phyloP scores from a whole-genome alignment of 495 filamentous ascomycete genomes.

The Hypoxylon intermedium region DNA sequence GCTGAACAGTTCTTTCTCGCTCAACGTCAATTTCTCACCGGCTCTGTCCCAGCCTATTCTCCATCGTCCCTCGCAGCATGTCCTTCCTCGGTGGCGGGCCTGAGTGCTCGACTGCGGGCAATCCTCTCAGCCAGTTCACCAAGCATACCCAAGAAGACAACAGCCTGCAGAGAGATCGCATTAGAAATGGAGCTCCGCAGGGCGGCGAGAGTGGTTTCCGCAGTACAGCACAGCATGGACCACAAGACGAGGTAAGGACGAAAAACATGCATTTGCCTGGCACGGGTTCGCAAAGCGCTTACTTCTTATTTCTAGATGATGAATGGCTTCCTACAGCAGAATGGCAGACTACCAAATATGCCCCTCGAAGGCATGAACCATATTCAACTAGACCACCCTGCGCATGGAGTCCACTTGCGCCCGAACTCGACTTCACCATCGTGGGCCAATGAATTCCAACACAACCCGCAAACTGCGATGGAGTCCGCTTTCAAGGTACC shows the following conservation, averaged over 20 bases:
- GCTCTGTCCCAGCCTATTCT: too few species aligned
- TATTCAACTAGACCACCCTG: constrained; percentile 48
- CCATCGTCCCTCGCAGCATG: too few species aligned
- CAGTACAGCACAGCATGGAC: constrained; percentile 46
- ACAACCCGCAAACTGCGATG: constrained; percentile 74
- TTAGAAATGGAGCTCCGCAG: constrained; percentile 73
- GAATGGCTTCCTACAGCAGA: constrained; percentile 87
- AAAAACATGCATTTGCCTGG: not conserved
- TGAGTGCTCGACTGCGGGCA: constrained; percentile 95
- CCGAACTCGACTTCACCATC: constrained; percentile 67
- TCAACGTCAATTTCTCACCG: too few species aligned
- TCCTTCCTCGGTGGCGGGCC: constrained; percentile 88
- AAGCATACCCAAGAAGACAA: constrained; percentile 96
- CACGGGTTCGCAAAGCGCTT: constrained; percentile 9
- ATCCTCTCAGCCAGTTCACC: constrained; percentile 94
- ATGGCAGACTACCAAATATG: constrained; percentile 53
- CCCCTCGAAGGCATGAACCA: constrained; percentile 50
- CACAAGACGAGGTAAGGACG: constrained; percentile 56
- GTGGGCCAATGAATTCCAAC: constrained; percentile 62
- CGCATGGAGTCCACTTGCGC: constrained; percentile 55
- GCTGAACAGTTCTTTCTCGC: too few species aligned
- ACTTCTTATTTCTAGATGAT: constrained; percentile 78
- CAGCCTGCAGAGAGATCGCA: constrained; percentile 85
- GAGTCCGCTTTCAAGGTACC: constrained; percentile 75
- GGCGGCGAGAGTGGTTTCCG: constrained; percentile 51